Conservation (phyloP, 305 asterid genomes). For the Salvia sclarea region DNA sequence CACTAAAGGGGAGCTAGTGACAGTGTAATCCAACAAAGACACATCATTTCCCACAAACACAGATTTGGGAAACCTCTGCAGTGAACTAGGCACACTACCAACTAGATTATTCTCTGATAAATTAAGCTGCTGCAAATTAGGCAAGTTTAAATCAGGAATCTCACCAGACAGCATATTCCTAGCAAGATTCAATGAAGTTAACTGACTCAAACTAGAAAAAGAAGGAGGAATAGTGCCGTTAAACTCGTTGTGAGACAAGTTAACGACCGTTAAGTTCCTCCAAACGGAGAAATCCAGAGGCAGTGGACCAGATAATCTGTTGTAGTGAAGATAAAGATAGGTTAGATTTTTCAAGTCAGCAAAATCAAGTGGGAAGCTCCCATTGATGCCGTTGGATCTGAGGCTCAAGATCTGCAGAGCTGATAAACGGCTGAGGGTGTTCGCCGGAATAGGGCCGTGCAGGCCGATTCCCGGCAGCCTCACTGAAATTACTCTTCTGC, state of each 20-base stretch:
- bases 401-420: slow-evolving; percentile 87
- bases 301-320: slow-evolving; percentile 69
- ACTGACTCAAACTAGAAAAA: slow-evolving; percentile 52
- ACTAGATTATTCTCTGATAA: slow-evolving; percentile 61
- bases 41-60: slow-evolving; percentile 56
- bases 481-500: slow-evolving; percentile 57
- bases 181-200: slow-evolving; percentile 58
- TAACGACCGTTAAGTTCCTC: slow-evolving; percentile 52
- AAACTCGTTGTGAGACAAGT: slow-evolving; percentile 65
- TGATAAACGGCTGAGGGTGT: slow-evolving; percentile 64
- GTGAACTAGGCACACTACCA: slow-evolving; percentile 68
- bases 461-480: slow-evolving; percentile 78
- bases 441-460: slow-evolving; percentile 67
- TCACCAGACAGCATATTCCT: slow-evolving; percentile 58
- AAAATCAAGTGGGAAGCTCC: slow-evolving; percentile 64
- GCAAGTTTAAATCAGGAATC: slow-evolving; percentile 54
- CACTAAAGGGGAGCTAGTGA: slow-evolving; percentile 48
- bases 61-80: slow-evolving; percentile 62
- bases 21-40: slow-evolving; percentile 47
- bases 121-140: slow-evolving; percentile 54
- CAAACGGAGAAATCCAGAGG: slow-evolving; percentile 70
- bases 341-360: slow-evolving; percentile 60
- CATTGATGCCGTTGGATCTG: slow-evolving; percentile 77
- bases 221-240: slow-evolving; percentile 60
- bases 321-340: slow-evolving; percentile 70